phyloP scores from a whole-genome alignment of 1,284 basidiomycete species.

The Cerioporus squamosus region DNA sequence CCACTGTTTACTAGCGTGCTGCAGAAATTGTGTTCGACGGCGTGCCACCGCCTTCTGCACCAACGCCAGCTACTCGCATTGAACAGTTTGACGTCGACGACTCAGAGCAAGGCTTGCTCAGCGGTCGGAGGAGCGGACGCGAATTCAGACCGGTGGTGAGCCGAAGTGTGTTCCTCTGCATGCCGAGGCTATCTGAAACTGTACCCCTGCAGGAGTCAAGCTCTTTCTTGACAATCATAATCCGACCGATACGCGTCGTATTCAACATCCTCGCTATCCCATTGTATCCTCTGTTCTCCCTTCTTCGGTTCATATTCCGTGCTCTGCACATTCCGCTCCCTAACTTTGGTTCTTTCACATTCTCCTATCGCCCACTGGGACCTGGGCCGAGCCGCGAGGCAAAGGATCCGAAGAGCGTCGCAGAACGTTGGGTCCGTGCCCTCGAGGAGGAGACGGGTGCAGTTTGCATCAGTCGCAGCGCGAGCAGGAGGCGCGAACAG shows the following conservation, averaged over 20 bases:
- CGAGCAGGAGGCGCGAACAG: constrained; percentile 27
- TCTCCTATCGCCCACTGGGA: constrained; percentile 43
- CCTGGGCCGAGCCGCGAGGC: constrained; percentile 40
- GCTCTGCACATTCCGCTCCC: constrained; percentile 40
- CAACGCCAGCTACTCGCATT: constrained; percentile 25
- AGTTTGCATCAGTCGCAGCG: constrained; percentile 44
- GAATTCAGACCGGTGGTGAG: constrained; percentile 29
- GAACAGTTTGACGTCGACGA: constrained; percentile 60
- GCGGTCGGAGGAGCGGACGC: constrained; percentile 21
- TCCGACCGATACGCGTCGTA: constrained; percentile 32
- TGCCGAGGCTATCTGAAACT: background rate
- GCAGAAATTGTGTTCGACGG: constrained; percentile 63
- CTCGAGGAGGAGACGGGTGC: constrained; percentile 85
- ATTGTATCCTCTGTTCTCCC: constrained; percentile 33
- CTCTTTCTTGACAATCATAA: constrained; percentile 17
- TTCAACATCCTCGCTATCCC: constrained; percentile 38
- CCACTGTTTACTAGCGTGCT: constrained; percentile 46
- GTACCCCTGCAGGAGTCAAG: constrained; percentile 11
- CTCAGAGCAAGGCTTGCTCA: constrained; percentile 43
- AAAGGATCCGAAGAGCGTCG: constrained; percentile 46
- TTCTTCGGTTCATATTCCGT: constrained; percentile 40
- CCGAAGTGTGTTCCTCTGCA: background rate
- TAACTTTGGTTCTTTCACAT: constrained; percentile 30
- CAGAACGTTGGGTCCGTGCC: constrained; percentile 75
- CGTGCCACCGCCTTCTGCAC: constrained; percentile 27